These are phyloP conservation scores for Pythium phragmitis DNA, from an alignment of 352 stramenopile species.

Conservation along the genomic window DNA sequence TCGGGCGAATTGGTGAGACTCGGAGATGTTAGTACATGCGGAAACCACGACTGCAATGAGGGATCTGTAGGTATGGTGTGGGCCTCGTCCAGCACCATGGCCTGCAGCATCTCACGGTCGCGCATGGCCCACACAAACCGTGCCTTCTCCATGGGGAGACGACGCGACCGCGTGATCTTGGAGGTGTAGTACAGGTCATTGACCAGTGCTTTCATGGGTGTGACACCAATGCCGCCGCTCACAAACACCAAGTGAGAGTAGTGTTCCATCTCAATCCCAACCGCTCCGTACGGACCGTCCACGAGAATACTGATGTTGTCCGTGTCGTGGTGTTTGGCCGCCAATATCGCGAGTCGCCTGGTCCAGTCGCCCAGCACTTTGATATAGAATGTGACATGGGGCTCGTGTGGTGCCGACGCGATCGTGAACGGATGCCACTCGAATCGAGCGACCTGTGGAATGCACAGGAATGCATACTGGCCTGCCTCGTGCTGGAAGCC, in stretches of 20 bases:
- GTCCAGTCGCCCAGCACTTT: conserved; percentile 67
- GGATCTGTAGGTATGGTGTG: background rate
- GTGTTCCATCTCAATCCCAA: conserved; percentile 43
- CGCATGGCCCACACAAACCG: conserved; percentile 51
- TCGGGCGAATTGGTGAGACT: background rate
- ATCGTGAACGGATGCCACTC: conserved; percentile 92
- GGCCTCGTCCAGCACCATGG: conserved; percentile 24
- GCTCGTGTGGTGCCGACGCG: conserved; percentile 67
- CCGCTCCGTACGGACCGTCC: conserved; percentile 50
- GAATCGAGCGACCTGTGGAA: conserved; percentile 59
- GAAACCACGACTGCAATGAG: too few species aligned
- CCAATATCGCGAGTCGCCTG: conserved; percentile 38
- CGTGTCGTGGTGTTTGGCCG: conserved; percentile 6
- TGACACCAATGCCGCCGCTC: conserved; percentile 49
- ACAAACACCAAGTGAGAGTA: conserved; percentile 60
- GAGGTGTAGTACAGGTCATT: conserved; percentile 41
- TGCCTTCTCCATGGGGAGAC: conserved; percentile 28
- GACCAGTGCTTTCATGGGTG: conserved; percentile 47
- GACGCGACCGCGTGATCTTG: conserved; percentile 5
- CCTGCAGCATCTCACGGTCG: conserved; percentile 35
- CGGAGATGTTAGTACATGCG: too few species aligned
- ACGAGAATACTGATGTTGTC: conserved; percentile 36
- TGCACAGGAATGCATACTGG: conserved; percentile 81
- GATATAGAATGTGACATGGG: conserved; percentile 70
- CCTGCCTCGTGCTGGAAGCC: conserved; percentile 43